Base-by-base conservation (phyloP, 345 rosid genomes). In the sweet orange (Citrus sinensis) region DNA sequence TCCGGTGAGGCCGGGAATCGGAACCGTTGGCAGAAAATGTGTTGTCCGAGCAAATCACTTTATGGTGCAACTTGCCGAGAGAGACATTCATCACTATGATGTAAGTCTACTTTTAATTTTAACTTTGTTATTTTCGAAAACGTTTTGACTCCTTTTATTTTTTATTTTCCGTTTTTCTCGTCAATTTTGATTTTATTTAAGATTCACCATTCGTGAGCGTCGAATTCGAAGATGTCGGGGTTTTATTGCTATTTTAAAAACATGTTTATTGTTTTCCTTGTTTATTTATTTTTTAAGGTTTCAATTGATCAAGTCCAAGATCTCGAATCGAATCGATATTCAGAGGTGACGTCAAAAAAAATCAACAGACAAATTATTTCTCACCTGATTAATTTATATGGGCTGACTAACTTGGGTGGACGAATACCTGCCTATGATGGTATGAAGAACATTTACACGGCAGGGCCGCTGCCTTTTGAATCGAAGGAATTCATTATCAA, bases 361-460 rank as follows among this genome's bases (percentile, higher is more conserved):
- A 39, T 81, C 4, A 88, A 87, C 76, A 67, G 97, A 7, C 76
- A 70, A 0, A 80, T 95, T 4, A 80, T 93, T 0, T 30, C 51
- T 3, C 24, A 64, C 24, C 84, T 95, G 1, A 76, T 55, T 10
- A 0, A 9, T 0, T 5, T 11, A 1, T 92, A 79, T 67, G 4
- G 78, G 0, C 79, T 55, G 6, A 83, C 90, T 0, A 88, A 90
- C 20, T 62, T 91, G 46, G 92, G 82, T 0, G 22, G 49, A 4
- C 74, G 85, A 49, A 22, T 4, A 10, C 89, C 87, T 2, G 98
- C 97, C 0, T 94, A 91, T 69, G 98, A 94, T 86, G 97, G 98
- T 0, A 66, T 80, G 75, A 94, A 92, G 70, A 87, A 89, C 49
- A 67, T 92, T 2, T 91, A 89, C 74, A 94, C 95, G 0, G 97